phyloP scores from a whole-genome alignment of 2,329 filamentous ascomycete genomes.

The Ascochyta lentis region DNA sequence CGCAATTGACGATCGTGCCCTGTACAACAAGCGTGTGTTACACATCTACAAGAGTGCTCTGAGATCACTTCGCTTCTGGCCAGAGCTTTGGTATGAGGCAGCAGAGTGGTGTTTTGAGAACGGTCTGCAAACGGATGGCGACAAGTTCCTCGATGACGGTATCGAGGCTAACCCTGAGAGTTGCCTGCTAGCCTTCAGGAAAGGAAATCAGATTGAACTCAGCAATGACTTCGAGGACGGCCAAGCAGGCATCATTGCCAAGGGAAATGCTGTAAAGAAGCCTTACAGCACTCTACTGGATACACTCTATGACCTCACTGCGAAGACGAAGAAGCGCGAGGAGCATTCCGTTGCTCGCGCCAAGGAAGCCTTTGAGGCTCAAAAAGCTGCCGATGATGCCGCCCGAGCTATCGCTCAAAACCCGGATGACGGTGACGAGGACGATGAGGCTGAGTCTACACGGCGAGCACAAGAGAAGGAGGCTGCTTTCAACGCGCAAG shows the following conservation, averaged over 20 bases:
- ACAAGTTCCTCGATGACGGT: conserved; percentile 80
- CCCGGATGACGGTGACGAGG: conserved; percentile 60
- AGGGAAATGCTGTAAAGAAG: conserved; percentile 76
- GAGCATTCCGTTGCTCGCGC: conserved; percentile 64
- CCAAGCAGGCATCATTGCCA: conserved; percentile 68
- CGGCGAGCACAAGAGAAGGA: conserved; percentile 54
- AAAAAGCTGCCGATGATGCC: conserved; percentile 53
- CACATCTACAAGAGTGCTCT: conserved; percentile 93
- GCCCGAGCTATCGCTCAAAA: conserved; percentile 48
- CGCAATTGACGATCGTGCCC: conserved; percentile 77
- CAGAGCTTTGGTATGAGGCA: conserved; percentile 94
- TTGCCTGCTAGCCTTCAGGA: conserved; percentile 85
- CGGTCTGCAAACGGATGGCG: conserved; percentile 72
- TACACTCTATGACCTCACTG: conserved; percentile 84
- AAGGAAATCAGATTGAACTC: conserved; percentile 84
- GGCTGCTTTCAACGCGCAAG: conserved; percentile 60
- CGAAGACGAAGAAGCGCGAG: conserved; percentile 72
- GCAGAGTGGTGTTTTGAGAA: conserved; percentile 91
- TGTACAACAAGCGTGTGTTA: conserved; percentile 78
- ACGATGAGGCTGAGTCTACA: conserved; percentile 56
- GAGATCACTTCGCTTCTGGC: conserved; percentile 93
- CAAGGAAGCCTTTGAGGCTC: conserved; percentile 60
- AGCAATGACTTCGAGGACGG: conserved; percentile 78
- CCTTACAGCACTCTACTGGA: conserved; percentile 85
- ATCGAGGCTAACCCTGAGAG: conserved; percentile 92